Base-by-base conservation (phyloP, 2,329 filamentous ascomycete genomes). In the Akanthomyces uredinophilus region DNA sequence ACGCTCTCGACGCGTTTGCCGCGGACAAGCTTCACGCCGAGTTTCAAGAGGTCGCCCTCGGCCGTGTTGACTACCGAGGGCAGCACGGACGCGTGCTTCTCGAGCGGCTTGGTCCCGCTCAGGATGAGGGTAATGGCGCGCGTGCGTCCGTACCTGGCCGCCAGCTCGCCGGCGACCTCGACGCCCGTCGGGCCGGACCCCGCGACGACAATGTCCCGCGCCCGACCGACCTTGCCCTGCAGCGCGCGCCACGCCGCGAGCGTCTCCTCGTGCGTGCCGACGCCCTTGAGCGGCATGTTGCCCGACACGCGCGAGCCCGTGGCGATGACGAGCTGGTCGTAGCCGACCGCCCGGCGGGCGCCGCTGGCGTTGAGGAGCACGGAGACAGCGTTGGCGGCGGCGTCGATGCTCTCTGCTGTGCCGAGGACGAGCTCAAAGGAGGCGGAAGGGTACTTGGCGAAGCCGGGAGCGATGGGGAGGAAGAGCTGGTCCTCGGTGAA, bases 291-390 rank as follows among this genome's bases (percentile, higher is more conserved):
- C 1, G 81, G 81, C 29, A 78, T 66, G 24, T 67, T 65, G 57
- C 68, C 73, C n/a, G 73, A 68, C 37, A 74, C 68, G 35, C 77
- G 76, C n/a, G 82, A 74, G 16, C 83, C 83, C 0, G 83, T 85
- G 3, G 82, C 81, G 44, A 84, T 70, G 37, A 85, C 75, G 8
- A 85, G 74, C 29, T 83, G 78, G 68, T 83, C 78, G 69, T 84
- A 85, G 55, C 52, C 44, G 14, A 83, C 62, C 4, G 68, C 67
- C 24, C 73, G 73, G 57, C 68, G 63, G 5, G 47, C 61, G 39
- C 73, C 72, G n/a, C 68, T 65, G 6, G 27, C 11, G 11, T 71
- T 70, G 7, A 69, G 65, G 4, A 61, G 46, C 8, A 83, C 68
- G 22, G 73, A 72, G 51, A 82, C 74, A 4, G 71, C 72, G 62